Conservation (phyloP, 139 green algal genomes). For the Spirogloea muscicola region DNA sequence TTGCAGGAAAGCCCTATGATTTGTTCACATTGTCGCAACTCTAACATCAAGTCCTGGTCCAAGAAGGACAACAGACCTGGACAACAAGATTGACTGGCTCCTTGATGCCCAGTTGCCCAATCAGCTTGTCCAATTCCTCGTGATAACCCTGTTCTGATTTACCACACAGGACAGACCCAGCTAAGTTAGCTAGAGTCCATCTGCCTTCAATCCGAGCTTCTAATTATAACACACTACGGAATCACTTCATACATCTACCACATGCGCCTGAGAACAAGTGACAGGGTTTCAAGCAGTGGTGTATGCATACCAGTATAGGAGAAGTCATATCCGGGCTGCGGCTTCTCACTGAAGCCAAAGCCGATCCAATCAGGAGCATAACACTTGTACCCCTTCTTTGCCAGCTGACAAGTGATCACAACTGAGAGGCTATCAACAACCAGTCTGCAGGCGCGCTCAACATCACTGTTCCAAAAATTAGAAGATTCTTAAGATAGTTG, state of each 20-base stretch:
- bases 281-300: neutral
- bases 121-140: neutral
- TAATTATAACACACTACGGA: neutral
- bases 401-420: too few species aligned
- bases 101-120: neutral
- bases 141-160: slow-evolving; percentile 20
- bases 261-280: neutral
- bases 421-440: too few species aligned
- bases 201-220: neutral
- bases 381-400: slow-evolving; percentile 11
- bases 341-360: slow-evolving; percentile 7
- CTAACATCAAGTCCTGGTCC: neutral
- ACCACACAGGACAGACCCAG: neutral
- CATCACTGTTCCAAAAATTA: too few species aligned
- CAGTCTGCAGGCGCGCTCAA: too few species aligned
- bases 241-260: neutral
- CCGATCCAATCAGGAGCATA: slow-evolving; percentile 25
- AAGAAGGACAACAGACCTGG: neutral
- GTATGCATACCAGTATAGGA: slow-evolving; percentile 24
- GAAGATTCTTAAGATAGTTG: too few species aligned
- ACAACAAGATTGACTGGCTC: slow-evolving; percentile 27
- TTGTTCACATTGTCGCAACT: too few species aligned
- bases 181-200: slow-evolving; percentile 1
- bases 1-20: too few species aligned
- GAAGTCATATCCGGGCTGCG: slow-evolving; percentile 22